Conservation (phyloP, 2,329 filamentous ascomycete species). For the Fusarium temperatum region DNA sequence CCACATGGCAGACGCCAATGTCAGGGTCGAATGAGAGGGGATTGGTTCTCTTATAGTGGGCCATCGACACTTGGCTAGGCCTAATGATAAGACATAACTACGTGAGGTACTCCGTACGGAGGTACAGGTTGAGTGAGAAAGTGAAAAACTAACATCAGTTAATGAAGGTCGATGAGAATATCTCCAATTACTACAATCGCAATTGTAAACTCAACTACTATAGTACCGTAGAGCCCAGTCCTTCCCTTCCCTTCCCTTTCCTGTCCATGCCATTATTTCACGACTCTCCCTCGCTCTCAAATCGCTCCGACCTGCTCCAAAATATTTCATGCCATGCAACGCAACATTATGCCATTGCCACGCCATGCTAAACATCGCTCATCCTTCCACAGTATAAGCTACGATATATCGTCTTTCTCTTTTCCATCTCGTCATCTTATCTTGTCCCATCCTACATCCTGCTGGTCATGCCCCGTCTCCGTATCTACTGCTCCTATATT, state of each 20-base stretch:
- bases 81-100: neutral
- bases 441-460: constrained; percentile 15
- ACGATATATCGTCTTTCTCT: constrained; percentile 22
- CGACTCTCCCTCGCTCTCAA: constrained; percentile 5
- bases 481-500: constrained; percentile 9
- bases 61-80: neutral
- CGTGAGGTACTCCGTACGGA: neutral
- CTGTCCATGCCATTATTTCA: constrained; percentile 14
- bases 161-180: neutral
- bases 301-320: constrained; percentile 2
- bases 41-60: constrained; percentile 20
- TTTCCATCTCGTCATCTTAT: constrained; percentile 22
- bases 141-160: neutral
- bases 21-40: constrained; percentile 21
- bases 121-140: neutral
- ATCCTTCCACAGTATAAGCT: constrained; percentile 44
- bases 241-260: neutral
- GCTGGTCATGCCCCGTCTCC: constrained; percentile 1
- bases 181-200: constrained; percentile 9
- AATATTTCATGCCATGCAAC: constrained; percentile 9
- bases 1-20: constrained; percentile 28
- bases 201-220: constrained; percentile 7
- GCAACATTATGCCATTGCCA: constrained; percentile 6
- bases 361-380: constrained; percentile 31
- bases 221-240: constrained; percentile 1